phyloP scores from a whole-genome alignment of 805 yeast species.

The Priceomyces carsonii region DNA sequence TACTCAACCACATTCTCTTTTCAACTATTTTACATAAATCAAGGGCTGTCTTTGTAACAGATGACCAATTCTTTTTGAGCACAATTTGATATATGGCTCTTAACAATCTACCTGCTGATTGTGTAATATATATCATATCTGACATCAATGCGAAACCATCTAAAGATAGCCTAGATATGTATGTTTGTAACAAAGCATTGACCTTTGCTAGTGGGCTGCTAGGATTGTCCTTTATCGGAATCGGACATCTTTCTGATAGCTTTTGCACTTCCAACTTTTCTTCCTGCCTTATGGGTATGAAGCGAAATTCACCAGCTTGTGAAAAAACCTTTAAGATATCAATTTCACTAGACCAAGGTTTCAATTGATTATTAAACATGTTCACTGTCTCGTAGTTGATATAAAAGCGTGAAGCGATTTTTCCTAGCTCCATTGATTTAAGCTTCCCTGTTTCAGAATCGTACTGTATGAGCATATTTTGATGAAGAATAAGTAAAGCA shows the following conservation, averaged over 20 bases:
- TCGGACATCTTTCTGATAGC: slow-evolving; percentile 73
- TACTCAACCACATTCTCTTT: slow-evolving; percentile 77
- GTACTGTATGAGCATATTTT: slow-evolving; percentile 61
- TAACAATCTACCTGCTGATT: slow-evolving; percentile 86
- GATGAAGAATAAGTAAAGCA: slow-evolving; percentile 61
- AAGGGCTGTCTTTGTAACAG: slow-evolving; percentile 54
- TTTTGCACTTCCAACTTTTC: slow-evolving; percentile 74
- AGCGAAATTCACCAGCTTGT: slow-evolving; percentile 80
- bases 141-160: slow-evolving; percentile 91
- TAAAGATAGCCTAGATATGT: slow-evolving; percentile 71
- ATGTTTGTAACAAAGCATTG: slow-evolving; percentile 78
- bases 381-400: slow-evolving; percentile 74
- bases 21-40: slow-evolving; percentile 81
- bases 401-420: slow-evolving; percentile 84
- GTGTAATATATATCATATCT: slow-evolving; percentile 91
- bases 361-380: slow-evolving; percentile 60
- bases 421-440: slow-evolving; percentile 64
- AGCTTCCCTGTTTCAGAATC: slow-evolving; percentile 45
- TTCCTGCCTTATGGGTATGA: slow-evolving; percentile 82
- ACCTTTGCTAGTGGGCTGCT: slow-evolving; percentile 77
- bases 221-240: slow-evolving; percentile 75
- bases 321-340: slow-evolving; percentile 81
- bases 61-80: slow-evolving; percentile 69
- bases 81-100: slow-evolving; percentile 85
- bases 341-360: slow-evolving; percentile 63